phyloP scores from a whole-genome alignment of 345 rosid genomes.

The Brassica incana region DNA sequence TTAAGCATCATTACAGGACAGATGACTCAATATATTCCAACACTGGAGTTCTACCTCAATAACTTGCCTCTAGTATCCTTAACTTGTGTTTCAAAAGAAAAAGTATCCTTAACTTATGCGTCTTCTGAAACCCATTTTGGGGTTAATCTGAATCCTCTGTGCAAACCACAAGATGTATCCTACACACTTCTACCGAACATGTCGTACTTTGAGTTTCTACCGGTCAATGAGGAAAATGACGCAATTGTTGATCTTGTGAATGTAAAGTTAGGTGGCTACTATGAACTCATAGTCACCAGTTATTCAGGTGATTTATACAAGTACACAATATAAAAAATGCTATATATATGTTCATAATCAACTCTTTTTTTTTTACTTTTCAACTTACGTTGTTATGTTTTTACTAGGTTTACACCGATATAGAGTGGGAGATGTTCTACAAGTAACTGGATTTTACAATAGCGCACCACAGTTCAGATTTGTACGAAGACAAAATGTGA shows the following conservation, averaged over 20 bases:
- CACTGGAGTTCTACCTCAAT: too few relatives aligned
- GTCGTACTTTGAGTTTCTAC: background rate
- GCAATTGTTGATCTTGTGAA: background rate
- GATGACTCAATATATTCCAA: background rate
- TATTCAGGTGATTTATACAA: too few relatives aligned
- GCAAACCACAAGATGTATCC: background rate
- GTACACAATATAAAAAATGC: too few relatives aligned
- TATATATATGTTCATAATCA: too few relatives aligned
- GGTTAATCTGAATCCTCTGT: background rate
- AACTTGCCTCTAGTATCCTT: too few relatives aligned
- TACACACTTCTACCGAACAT: background rate
- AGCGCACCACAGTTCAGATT: constrained; percentile 61
- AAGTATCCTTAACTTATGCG: too few relatives aligned
- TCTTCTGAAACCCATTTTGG: background rate
- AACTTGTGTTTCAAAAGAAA: too few relatives aligned
- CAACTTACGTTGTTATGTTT: background rate
- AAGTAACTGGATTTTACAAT: constrained; percentile 62
- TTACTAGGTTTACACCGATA: constrained; percentile 56
- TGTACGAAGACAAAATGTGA: constrained; percentile 51
- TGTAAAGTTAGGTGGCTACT: background rate
- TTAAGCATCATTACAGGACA: background rate
- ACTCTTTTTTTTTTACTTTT: too few relatives aligned
- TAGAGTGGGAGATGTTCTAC: constrained; percentile 61
- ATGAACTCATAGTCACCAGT: background rate
- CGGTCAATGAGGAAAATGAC: background rate